phyloP scores from a whole-genome alignment of 2,329 filamentous ascomycete species.

The Aspergillaceae sp. region DNA sequence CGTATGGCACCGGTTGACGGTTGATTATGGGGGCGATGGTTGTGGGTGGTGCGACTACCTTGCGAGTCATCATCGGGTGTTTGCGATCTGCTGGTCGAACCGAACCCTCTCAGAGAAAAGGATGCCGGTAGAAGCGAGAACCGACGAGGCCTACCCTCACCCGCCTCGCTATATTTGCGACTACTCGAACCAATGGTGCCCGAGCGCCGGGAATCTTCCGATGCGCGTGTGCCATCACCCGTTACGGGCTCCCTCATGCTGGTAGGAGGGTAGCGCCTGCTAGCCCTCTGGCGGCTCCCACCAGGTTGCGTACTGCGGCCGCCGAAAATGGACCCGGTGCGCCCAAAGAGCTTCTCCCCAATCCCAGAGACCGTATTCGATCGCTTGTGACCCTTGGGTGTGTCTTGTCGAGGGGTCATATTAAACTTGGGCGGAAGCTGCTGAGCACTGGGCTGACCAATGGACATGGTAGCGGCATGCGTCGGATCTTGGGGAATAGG shows the following conservation, averaged over 20 bases:
- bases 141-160: constrained; percentile 54
- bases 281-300: constrained; percentile 37
- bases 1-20: constrained; percentile 29
- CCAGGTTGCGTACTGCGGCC: constrained; percentile 34
- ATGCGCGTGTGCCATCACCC: constrained; percentile 50
- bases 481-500: constrained; percentile 52
- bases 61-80: constrained; percentile 37
- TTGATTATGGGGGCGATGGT: constrained; percentile 18
- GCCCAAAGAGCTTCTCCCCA: constrained; percentile 74
- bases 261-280: constrained; percentile 75
- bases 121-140: constrained; percentile 62
- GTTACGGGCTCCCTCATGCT: constrained; percentile 73
- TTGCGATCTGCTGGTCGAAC: constrained; percentile 45
- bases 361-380: constrained; percentile 73
- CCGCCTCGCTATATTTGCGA: constrained; percentile 63
- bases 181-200: constrained; percentile 57
- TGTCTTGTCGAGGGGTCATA: constrained; percentile 43
- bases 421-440: constrained; percentile 52
- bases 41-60: constrained; percentile 28
- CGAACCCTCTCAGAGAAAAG: constrained; percentile 58
- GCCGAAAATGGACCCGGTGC: constrained; percentile 75
- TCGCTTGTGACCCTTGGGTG: constrained; percentile 51
- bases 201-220: constrained; percentile 66
- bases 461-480: constrained; percentile 44
- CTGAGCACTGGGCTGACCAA: constrained; percentile 52